A percentile compares a stretch with the other conserved stretches of the same genome.
Conservation (phyloP, 1,284 basidiomycete genomes). For the Abortiporus biennis region DNA sequence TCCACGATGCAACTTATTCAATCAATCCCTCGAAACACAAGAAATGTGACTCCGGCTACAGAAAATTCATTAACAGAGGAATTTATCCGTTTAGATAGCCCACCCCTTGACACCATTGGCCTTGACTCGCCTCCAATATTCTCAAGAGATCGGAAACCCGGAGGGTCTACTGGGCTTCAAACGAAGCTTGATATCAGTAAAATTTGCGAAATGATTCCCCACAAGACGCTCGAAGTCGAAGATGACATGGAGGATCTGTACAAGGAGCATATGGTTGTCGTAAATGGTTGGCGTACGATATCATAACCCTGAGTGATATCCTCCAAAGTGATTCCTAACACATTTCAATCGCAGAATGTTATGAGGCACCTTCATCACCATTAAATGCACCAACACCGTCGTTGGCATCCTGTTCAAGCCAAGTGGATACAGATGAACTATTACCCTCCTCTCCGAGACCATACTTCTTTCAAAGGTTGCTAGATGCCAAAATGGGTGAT, state of each 20-base stretch:
- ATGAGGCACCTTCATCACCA: conserved; percentile 9
- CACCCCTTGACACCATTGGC: conserved; percentile 25
- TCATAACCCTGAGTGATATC: not conserved
- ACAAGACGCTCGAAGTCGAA: conserved; percentile 21
- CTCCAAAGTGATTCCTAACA: not conserved
- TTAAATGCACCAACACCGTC: conserved; percentile 31
- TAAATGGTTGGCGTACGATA: conserved; percentile 55
- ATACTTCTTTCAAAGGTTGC: conserved; percentile 23
- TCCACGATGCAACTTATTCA: conserved; percentile 16
- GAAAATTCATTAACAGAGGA: conserved; percentile 19
- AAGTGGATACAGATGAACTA: conserved; percentile 34
- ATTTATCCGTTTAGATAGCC: conserved; percentile 29
- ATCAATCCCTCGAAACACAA: conserved; percentile 11
- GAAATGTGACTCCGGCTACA: not conserved
- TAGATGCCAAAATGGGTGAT: conserved; percentile 38
- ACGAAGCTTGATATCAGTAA: not conserved
- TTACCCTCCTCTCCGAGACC: conserved; percentile 34
- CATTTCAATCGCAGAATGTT: conserved; percentile 7
- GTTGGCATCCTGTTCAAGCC: conserved; percentile 23
- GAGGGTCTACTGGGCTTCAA: conserved; percentile 8
- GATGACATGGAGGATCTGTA: conserved; percentile 32
- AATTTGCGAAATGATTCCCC: conserved; percentile 4
- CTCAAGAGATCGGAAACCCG: conserved; percentile 27
- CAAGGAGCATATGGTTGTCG: conserved; percentile 42
- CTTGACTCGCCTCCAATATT: conserved; percentile 40